phyloP scores from a whole-genome alignment of 495 filamentous ascomycete species.

The Hypomontagnella submonticulosa region DNA sequence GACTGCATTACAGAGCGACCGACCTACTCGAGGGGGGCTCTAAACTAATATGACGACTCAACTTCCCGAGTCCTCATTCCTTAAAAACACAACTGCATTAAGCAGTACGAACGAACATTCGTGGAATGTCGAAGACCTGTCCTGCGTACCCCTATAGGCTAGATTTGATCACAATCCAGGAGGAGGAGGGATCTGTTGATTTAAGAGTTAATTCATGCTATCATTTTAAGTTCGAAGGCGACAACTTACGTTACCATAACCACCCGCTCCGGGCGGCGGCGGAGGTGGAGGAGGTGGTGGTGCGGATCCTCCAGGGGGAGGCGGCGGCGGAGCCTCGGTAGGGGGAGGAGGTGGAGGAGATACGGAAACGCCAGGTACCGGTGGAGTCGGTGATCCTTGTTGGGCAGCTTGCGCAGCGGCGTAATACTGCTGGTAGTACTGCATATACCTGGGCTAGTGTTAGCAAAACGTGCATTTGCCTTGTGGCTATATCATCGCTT shows the following conservation, averaged over 20 bases:
- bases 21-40: not conserved
- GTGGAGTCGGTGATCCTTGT: conserved; percentile 50
- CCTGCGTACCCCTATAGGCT: not conserved
- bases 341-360: conserved; percentile 72
- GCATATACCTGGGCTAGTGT: conserved; percentile 67
- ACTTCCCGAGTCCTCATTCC: conserved; percentile 1
- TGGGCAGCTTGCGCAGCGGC: conserved; percentile 65
- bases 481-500: conserved; percentile 44
- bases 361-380: conserved; percentile 56
- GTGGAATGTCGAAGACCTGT: not conserved
- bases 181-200: conserved; percentile 62
- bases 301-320: conserved; percentile 64
- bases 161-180: conserved; percentile 58
- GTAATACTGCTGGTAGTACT: conserved; percentile 74
- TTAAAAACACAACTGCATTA: not conserved
- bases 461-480: conserved; percentile 14
- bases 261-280: conserved; percentile 65
- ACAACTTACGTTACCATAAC: conserved; percentile 74
- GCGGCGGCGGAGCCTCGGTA: conserved; percentile 71
- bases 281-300: conserved; percentile 69
- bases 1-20: not conserved
- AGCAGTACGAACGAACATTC: not conserved
- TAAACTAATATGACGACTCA: not conserved
- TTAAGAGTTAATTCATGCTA: conserved; percentile 29
- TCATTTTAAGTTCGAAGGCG: not conserved